phyloP scores from a whole-genome alignment of 2,329 filamentous ascomycete genomes.

The Colletotrichum eremochloae region DNA sequence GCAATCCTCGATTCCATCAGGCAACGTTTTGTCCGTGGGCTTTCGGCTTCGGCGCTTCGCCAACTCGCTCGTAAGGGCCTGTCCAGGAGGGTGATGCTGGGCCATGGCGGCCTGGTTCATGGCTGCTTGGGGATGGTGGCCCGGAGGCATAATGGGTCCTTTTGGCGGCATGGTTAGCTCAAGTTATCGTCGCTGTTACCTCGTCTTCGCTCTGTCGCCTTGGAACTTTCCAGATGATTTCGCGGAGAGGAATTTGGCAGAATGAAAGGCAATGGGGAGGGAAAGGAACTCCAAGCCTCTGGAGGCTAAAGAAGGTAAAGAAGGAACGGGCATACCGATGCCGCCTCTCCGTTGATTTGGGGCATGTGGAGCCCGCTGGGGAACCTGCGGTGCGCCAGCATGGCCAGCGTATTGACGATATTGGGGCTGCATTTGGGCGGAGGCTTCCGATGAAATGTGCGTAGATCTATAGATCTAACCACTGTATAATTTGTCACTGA shows the following conservation, averaged over 20 bases:
- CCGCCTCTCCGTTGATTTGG: conserved; percentile 64
- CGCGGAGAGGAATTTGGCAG: background rate
- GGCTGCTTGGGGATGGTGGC: conserved; percentile 64
- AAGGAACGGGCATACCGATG: conserved; percentile 59
- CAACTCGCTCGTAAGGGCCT: conserved; percentile 59
- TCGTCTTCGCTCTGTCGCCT: background rate
- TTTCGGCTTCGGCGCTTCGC: conserved; percentile 85
- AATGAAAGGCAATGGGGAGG: background rate
- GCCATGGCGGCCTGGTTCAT: conserved; percentile 67
- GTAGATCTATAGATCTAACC: background rate
- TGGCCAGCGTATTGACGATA: conserved; percentile 62
- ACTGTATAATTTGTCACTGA: conserved; percentile 8
- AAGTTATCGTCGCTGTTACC: background rate
- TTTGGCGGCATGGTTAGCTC: conserved; percentile 35
- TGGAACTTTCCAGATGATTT: background rate
- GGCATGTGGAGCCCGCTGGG: conserved; percentile 63
- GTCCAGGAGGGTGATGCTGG: conserved; percentile 62
- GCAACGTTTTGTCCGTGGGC: conserved; percentile 94
- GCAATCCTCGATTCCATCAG: conserved; percentile 87
- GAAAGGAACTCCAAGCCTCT: conserved; percentile 6
- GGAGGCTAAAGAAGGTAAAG: conserved; percentile 17
- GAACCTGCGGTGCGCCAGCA: conserved; percentile 52
- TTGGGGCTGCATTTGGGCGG: conserved; percentile 63
- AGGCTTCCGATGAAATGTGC: conserved; percentile 6
- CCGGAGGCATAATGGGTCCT: conserved; percentile 70